Evolutionary conservation across 768 basidiomycete genomes (phyloP), one percentile per base, ranked within the genome.

Genomic region (Kwoniella botswanensis): DNA sequence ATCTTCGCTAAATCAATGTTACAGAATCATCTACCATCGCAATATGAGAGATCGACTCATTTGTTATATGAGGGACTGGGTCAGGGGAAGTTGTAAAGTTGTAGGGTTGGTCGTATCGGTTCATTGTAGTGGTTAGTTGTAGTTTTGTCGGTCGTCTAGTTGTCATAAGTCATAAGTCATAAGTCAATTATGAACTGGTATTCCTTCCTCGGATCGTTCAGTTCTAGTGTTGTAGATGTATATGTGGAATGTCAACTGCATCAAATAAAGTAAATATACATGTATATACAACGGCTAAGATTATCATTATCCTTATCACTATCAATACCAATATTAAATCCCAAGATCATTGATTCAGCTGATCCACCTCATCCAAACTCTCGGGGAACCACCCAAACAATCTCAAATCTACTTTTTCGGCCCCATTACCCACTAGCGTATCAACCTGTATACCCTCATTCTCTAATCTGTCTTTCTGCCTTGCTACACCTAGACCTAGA

Each of bases 361-460:
- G 46, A 13, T 50, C 46, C 3, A 50, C 12, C 46, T 6, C 63
- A 46, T 67, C 65, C 29, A 67, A n/a, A 10, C 54, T 59, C 18
- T 82, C 83, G 12, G 83, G 83, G 55, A 83, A 84, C 84, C 84
- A 84, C 3, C 84, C 84, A 50, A 65, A 84, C 22, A 61, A 63
- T 52, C 73, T 78, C 56, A 84, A 81, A 82, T 90, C 86, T 4
- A 94, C 87, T 58, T 87, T 76, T 41, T 84, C 83, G 11, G 74
- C 80, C 18, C 81, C 80, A 4, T 87, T 77, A 88, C 82, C 59
- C 87, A 89, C 35, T 88, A 90, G 12, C 85, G 86, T 73, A 87
- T 63, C 86, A 21, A 95, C 93, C 62, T 92, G 89, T n/a, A 95
- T 88, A 3, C 92, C 93, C 82, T 95, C 94, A 0, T 88, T 89